phyloP scores from a whole-genome alignment of 768 basidiomycete genomes.

The Naganishia antarctica region DNA sequence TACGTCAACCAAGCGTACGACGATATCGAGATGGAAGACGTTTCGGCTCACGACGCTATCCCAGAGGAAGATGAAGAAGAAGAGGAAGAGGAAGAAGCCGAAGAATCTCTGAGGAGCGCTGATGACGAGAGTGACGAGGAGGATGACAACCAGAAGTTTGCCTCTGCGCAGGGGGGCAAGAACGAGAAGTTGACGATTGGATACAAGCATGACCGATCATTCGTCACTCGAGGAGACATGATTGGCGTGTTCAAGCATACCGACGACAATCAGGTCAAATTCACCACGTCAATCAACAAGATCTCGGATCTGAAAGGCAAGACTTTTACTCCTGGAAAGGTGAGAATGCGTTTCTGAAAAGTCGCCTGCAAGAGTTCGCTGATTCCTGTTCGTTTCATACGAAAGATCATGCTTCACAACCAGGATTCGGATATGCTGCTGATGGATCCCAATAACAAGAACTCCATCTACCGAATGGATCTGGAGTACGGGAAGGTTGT shows the following conservation, averaged over 20 bases:
- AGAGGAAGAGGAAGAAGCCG: conserved; percentile 55
- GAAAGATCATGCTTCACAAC: conserved; percentile 89
- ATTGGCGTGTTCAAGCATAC: conserved; percentile 84
- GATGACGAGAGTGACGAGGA: conserved; percentile 35
- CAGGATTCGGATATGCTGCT: conserved; percentile 94
- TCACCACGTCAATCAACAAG: conserved; percentile 79
- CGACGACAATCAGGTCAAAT: conserved; percentile 67
- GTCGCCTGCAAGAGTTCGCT: background rate
- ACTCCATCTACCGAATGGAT: conserved; percentile 84
- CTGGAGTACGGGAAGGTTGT: conserved; percentile 89
- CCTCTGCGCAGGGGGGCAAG: conserved; percentile 57
- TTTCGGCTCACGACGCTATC: conserved; percentile 57
- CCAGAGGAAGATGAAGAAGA: conserved; percentile 59
- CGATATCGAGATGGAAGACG: conserved; percentile 83
- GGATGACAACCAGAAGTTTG: conserved; percentile 41
- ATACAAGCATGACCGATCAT: conserved; percentile 90
- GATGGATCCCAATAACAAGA: conserved; percentile 73
- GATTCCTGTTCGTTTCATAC: conserved; percentile 18
- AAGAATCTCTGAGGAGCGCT: conserved; percentile 51
- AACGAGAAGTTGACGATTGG: conserved; percentile 90
- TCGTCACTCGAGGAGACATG: conserved; percentile 83
- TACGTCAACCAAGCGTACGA: conserved; percentile 70
- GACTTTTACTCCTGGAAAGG: conserved; percentile 78
- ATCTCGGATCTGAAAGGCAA: conserved; percentile 71
- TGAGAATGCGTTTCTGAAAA: conserved; percentile 48